Conservation (phyloP, 345 rosid species). For the Garcia nutans region DNA sequence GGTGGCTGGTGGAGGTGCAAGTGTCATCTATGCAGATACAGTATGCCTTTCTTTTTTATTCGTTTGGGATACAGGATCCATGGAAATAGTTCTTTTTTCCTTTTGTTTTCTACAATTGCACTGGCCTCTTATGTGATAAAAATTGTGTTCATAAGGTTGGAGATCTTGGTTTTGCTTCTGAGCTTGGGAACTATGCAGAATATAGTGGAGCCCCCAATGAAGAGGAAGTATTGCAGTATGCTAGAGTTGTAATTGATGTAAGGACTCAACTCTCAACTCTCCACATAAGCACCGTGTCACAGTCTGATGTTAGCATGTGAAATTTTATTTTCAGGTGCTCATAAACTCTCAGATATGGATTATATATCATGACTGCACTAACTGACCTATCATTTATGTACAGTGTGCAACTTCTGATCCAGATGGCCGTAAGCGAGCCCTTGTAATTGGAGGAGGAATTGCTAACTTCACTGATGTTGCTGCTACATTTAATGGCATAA, state of each 20-base stretch:
- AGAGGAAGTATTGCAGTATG: slow-evolving; percentile 94
- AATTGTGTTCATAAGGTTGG: slow-evolving; percentile 56
- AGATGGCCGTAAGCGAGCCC: slow-evolving; percentile 83
- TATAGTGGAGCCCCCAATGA: slow-evolving; percentile 99
- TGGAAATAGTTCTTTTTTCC: not conserved
- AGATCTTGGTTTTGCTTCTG: slow-evolving; percentile 87
- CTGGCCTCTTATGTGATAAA: not conserved
- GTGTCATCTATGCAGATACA: slow-evolving; percentile 94
- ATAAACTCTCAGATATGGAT: not conserved
- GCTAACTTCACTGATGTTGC: slow-evolving; percentile 98
- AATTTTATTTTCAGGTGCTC: not conserved
- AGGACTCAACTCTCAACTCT: slow-evolving; percentile 16
- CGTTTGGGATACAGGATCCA: not conserved
- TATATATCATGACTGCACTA: slow-evolving; percentile 1
- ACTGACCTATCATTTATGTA: slow-evolving; percentile 9
- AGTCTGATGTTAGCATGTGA: not conserved
- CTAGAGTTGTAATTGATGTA: slow-evolving; percentile 97
- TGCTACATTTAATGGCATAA: slow-evolving; percentile 93
- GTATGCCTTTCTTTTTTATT: slow-evolving; percentile 38
- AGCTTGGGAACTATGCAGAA: slow-evolving; percentile 93
- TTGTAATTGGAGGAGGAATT: slow-evolving; percentile 93
- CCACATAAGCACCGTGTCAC: not conserved
- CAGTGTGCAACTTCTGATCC: slow-evolving; percentile 93
- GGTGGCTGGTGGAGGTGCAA: slow-evolving; percentile 99
- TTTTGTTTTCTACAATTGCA: not conserved